Conservation (phyloP, 192 early-diverging fungal genomes). For the Chytriomyces sp. region DNA sequence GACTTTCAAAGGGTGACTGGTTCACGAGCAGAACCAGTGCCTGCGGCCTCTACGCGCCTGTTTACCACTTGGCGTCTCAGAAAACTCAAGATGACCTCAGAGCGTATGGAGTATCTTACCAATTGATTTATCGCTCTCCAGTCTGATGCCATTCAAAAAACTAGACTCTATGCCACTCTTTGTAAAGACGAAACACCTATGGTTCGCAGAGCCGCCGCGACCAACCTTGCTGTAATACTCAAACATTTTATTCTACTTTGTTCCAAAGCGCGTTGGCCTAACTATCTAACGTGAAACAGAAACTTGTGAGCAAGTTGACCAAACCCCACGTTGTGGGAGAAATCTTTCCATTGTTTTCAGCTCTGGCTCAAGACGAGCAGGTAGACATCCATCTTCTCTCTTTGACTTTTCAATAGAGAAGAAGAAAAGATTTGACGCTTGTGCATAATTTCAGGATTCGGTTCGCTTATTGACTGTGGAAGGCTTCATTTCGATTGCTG, state of each 20-base stretch:
- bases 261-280: neutral
- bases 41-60: conserved; percentile 88
- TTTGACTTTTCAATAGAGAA: conserved; percentile 15
- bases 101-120: conserved; percentile 51
- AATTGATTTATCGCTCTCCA: neutral
- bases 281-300: conserved; percentile 46
- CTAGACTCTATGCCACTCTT: conserved; percentile 77
- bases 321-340: conserved; percentile 83
- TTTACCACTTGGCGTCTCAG: conserved; percentile 73
- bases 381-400: conserved; percentile 20
- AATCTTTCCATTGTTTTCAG: conserved; percentile 86
- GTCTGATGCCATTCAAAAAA: neutral
- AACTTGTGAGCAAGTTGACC: conserved; percentile 70
- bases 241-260: conserved; percentile 3
- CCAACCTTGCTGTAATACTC: conserved; percentile 71
- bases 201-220: conserved; percentile 94
- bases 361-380: conserved; percentile 75
- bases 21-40: conserved; percentile 96
- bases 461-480: conserved; percentile 95
- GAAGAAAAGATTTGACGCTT: conserved; percentile 8
- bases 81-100: conserved; percentile 86
- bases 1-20: conserved; percentile 94
- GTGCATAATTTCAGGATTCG: conserved; percentile 82
- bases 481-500: conserved; percentile 86
- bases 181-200: conserved; percentile 96